Base-by-base conservation (phyloP, 108 stramenopile species). In the Epithemia pelagica region DNA sequence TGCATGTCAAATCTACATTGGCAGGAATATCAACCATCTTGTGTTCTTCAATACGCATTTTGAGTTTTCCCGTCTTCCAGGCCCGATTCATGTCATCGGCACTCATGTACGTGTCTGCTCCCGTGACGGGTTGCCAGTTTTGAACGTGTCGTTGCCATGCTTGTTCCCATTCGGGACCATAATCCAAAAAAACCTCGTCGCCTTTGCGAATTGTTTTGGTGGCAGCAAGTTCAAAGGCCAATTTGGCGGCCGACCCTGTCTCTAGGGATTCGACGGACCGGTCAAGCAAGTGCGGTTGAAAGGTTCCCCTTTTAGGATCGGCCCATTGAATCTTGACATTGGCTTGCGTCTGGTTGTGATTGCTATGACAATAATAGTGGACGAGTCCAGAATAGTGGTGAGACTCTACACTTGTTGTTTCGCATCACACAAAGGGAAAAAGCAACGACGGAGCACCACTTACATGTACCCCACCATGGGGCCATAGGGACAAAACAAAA, bases 121-220 rank as follows among this genome's bases (percentile, higher is more conserved):
- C 63, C 8, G 27, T 24, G 7, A 28, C 27, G 37, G 68, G 78
- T 60, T 70, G 32, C 61, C 72, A 76, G 28, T 70, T 53, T 15
- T 26, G 15, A 7, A 70, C 46, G 58, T 81, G 78, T 37, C 72
- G 58, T 57, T 67, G 59, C 89, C 89, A 90, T 32, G 67, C 58
- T 59, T 72, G 55, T 51, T 86, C 84, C 86, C 86, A 91, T 18
- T 77, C 77, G 51, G 77, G 60, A 0, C 86, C 86, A 70, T 87
- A 91, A 54, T 85, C 69, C 46, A 88, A 66, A 46, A 84, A 75
- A 0, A 91, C 64, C 67, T 90, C 89, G 62, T 90, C 89, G 0
- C 76, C 80, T 19, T 72, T 67, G 32, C 64, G 32, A 54, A 91
- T 88, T 30, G 84, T 81, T 53, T 79, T 54, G 25, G 77, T 61